Evolutionary conservation across 768 basidiomycete genomes (phyloP), one percentile per base, ranked within the genome.

Genomic region (Lepiota venenata): DNA sequence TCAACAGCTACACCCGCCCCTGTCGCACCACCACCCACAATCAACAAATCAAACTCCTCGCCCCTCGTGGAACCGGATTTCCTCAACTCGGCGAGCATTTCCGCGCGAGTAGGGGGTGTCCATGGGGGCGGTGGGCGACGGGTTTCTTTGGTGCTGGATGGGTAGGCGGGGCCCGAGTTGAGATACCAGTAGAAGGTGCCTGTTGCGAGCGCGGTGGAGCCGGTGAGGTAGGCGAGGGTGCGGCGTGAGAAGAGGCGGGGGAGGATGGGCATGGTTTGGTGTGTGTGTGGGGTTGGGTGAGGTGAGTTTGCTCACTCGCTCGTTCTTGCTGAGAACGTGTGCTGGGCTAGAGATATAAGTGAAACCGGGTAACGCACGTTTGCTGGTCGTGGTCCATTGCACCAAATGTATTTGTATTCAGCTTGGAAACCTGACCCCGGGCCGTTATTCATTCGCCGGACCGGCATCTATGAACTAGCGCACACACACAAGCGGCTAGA

Each of bases 1-100:
- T 98, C 96, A 11, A 99, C 81, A 7, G 95, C 96, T n/a, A 94
- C 88, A 39, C 97, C 96, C 0, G 94, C 90, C 47, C 96, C 96
- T 1, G 94, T 98, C 4, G 96, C 96, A 16, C 96, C 96, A 37
- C 96, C 95, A 22, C 95, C 96, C 29, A 98, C 85, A 60, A 98
- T 74, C 46, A 95, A 71, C 25, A 94, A 62, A 69, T 95, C 93
- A 58, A 91, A 91, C 47, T 81, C 80, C 12, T 83, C 78, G 16
- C 77, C 74, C n/a, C n/a, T 14, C n/a, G 39, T 8, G 45, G 45
- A 55, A 11, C 70, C 72, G 0, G 81, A 78, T 2, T 74, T 75
- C 61, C 74, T 79, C 15, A 92, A 77, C 1, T 75, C 65, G 14
- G 76, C 71, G 35, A 92, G 64, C 82, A 89, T 88, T 21, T 85